Evolutionary conservation across 768 basidiomycete species (phyloP).

Genomic region (Podaxis mareebaensis): DNA sequence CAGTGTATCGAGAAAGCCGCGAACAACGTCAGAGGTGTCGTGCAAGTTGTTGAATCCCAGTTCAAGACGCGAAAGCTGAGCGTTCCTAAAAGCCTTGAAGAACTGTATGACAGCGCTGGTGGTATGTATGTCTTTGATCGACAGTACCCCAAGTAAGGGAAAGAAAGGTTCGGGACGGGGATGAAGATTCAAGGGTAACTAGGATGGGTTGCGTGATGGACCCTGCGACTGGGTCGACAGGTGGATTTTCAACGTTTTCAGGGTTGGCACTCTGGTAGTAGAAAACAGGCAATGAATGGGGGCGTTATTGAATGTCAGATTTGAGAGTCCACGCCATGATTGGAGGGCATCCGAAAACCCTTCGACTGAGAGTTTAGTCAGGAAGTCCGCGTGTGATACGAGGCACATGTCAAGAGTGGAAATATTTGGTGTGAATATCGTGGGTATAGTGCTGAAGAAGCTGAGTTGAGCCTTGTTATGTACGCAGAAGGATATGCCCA

Average conservation of each 20-base stretch:
- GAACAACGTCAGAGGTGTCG: neutral
- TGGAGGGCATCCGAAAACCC: neutral
- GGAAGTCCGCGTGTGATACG: neutral
- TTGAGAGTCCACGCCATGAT: neutral
- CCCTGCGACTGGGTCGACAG: neutral
- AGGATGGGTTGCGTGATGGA: neutral
- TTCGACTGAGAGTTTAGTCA: neutral
- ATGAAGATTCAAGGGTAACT: neutral
- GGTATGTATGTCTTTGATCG: neutral
- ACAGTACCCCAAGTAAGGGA: neutral
- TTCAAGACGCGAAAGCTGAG: neutral
- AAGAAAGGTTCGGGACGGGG: neutral
- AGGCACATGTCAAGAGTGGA: neutral
- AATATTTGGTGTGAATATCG: neutral
- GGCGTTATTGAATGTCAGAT: neutral
- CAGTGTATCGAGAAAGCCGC: neutral
- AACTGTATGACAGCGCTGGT: neutral
- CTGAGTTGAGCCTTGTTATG: neutral
- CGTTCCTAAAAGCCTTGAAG: neutral
- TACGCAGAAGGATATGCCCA: neutral
- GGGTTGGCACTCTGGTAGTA: neutral
- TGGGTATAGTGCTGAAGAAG: neutral
- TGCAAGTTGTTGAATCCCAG: neutral
- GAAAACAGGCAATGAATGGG: neutral
- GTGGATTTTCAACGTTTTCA: neutral